phyloP scores from a whole-genome alignment of 306 rosid genomes.

The Begonia peltatifolia region DNA sequence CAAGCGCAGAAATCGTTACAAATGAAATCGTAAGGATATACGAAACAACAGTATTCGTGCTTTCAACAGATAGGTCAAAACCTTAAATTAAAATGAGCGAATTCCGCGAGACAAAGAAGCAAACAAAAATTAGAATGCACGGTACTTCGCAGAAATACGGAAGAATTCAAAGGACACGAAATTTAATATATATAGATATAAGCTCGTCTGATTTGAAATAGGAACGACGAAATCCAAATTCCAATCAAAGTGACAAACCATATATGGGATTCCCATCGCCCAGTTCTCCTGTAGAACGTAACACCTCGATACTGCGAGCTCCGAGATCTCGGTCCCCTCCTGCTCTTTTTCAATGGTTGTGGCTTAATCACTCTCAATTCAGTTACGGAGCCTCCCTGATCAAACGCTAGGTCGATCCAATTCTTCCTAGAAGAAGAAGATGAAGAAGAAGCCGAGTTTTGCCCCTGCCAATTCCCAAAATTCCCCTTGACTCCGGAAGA shows the following conservation, averaged over 20 bases:
- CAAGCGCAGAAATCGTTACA: constrained; percentile 2
- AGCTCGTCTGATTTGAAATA: not conserved
- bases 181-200: too few relatives aligned
- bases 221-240: not conserved
- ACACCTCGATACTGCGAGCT: constrained; percentile 99
- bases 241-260: constrained; percentile 46
- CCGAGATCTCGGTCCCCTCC: constrained; percentile 97
- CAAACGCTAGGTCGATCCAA: constrained; percentile 54
- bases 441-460: constrained; percentile 31
- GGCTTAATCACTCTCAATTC: constrained; percentile 34
- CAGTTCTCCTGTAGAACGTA: constrained; percentile 96
- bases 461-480: constrained; percentile 33
- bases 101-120: constrained; percentile 1
- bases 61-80: too few relatives aligned
- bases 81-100: not conserved
- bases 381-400: constrained; percentile 24
- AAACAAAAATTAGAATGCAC: not conserved
- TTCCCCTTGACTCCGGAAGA: constrained; percentile 17
- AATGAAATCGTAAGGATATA: too few relatives aligned
- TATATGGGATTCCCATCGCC: constrained; percentile 99
- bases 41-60: too few relatives aligned
- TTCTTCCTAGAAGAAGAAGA: constrained; percentile 28
- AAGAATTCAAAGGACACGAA: constrained; percentile 1
- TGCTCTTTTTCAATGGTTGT: constrained; percentile 62
- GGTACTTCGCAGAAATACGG: not conserved